Base-by-base conservation (phyloP, 1,139 yeast species). In the Blastobotrys petasosporus region DNA sequence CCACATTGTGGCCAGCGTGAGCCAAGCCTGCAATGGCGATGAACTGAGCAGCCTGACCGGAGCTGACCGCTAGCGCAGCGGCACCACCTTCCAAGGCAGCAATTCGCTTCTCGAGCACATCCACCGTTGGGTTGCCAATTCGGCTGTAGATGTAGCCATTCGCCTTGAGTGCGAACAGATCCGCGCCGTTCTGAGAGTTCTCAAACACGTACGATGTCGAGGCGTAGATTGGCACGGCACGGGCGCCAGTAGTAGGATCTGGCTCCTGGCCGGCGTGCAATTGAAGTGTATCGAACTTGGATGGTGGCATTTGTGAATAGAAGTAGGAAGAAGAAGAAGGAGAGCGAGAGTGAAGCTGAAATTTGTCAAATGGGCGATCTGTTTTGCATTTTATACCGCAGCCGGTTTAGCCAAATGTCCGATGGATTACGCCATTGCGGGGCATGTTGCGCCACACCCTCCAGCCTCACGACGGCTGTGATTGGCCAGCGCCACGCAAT, bases 31-130 rank as follows among this genome's bases (percentile, higher is more conserved):
- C 74, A 62, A 88, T 73, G 32, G 97, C 95, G 51, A 85, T 65
- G 57, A 87, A 77, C 66, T 88, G 97, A 34, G 97, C 97, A 46
- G 97, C 92, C 69, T 88, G 97, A 51, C 98, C 97, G 10, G 97
- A 88, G 29, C 95, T 68, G 32, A 84, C 82, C n/a, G 95, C 94
- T 51, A 90, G 70, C 3, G 95, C 97, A 53, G 84, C 95, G 47
- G 81, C 80, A 61, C 97, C 98, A 50, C 85, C 84, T 69, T 92
- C 98, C 52, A 92, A 76, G 43, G 95, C 94, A 48, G 96, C 94
- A 47, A 92, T 75, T 70, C 98, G 79, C 65, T 85, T 79, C 68
- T 92, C 98, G 55, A 92, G 84, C 28, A 85, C 92, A 56, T 83
- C 94, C 50, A 76, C 82, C 54, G 98, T 92, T 51, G 98, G 98